Conservation (phyloP, 2,329 filamentous ascomycete species). For the Spiromastix sp. region DNA sequence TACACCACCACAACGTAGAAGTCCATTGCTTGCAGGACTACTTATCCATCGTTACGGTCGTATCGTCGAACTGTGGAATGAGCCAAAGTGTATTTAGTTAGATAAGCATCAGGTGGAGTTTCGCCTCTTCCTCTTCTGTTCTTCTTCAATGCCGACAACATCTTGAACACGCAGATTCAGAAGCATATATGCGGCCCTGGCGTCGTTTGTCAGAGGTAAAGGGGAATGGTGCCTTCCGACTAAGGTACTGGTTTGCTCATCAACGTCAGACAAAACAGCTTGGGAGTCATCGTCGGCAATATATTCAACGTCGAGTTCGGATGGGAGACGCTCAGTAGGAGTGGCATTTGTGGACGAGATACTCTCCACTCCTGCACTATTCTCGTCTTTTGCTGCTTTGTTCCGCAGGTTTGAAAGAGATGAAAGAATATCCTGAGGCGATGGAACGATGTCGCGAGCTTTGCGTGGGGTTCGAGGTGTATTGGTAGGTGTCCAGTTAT, state of each 20-base stretch:
- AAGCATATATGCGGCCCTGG: constrained; percentile 29
- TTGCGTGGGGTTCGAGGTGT: constrained; percentile 20
- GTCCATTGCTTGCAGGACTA: no score
- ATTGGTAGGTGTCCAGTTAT: constrained; percentile 29
- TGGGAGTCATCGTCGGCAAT: constrained; percentile 5
- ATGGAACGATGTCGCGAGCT: constrained; percentile 10
- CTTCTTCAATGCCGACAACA: constrained; percentile 14
- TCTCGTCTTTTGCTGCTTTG: constrained; percentile 4
- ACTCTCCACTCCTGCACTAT: constrained; percentile 9
- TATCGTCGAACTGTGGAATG: no score
- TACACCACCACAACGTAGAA: no score
- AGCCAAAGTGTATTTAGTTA: no score
- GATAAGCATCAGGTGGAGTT: no score
- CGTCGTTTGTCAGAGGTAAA: constrained; percentile 16
- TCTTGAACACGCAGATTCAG: constrained; percentile 26
- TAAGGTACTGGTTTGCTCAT: constrained; percentile 10
- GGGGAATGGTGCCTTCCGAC: constrained; percentile 12
- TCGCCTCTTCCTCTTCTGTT: constrained; percentile 9
- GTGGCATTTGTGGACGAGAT: constrained; percentile 12
- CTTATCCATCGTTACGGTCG: no score
- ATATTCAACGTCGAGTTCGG: constrained; percentile 4
- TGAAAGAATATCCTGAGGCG: constrained; percentile 17
- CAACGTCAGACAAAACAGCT: constrained; percentile 1
- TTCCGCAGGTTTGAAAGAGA: constrained; percentile 12
- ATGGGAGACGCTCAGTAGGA: constrained; percentile 8